These are phyloP conservation scores for Capsicum rhomboideum DNA, from an alignment of 257 asterid genomes.

Conservation along the genomic window DNA sequence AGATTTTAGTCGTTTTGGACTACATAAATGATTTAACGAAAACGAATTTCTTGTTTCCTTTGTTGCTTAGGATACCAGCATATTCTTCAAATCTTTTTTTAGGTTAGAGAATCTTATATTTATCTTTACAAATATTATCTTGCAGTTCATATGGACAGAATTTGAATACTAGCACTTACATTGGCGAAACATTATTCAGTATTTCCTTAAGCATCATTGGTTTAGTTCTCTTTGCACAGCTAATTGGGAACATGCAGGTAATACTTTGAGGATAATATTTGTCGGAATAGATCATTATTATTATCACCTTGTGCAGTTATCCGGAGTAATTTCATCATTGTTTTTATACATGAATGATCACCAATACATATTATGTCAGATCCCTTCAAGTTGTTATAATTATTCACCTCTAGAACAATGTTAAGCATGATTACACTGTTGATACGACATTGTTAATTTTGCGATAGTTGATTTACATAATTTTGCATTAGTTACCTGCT, in stretches of 20 bases:
- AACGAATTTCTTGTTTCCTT: background rate
- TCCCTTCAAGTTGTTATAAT: background rate
- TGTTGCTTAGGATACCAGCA: background rate
- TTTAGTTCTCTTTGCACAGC: constrained; percentile 68
- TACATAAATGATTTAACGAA: background rate
- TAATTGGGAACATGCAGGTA: constrained; percentile 98
- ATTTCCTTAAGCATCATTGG: constrained; percentile 62
- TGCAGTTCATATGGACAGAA: constrained; percentile 94
- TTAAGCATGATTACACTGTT: background rate
- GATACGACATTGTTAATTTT: background rate
- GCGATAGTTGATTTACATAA: background rate
- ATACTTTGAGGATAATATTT: background rate
- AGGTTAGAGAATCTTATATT: constrained; percentile 1
- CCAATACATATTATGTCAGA: background rate
- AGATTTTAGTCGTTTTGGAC: background rate
- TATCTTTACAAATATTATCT: constrained; percentile 1
- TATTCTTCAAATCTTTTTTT: background rate
- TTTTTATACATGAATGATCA: background rate
- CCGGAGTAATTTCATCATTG: background rate
- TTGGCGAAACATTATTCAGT: constrained; percentile 86
- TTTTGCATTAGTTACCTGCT: background rate
- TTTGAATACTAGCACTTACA: constrained; percentile 72
- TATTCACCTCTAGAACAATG: background rate
- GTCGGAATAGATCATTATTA: background rate
- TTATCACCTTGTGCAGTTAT: background rate